Percentiles rank a stretch among this genome's conserved stretches.
phyloP scores from a whole-genome alignment of 257 asterid species.

The Lycium ferocissimum region DNA sequence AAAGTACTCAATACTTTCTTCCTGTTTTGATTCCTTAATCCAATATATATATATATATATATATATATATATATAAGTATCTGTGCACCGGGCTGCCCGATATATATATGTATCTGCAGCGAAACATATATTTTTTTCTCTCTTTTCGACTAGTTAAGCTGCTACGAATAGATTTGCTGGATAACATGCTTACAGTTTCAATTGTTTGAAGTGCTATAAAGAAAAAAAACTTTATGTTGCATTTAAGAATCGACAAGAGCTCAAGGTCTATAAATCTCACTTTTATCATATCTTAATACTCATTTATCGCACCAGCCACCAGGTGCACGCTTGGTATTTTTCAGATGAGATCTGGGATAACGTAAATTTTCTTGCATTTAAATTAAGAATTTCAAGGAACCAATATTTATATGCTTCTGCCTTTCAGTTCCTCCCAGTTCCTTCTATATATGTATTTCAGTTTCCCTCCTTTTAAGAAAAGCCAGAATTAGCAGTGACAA shows the following conservation, averaged over 20 bases:
- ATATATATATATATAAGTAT: too few relatives aligned
- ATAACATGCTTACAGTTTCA: not conserved
- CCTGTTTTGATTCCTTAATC: not conserved
- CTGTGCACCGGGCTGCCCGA: too few relatives aligned
- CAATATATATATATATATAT: too few relatives aligned
- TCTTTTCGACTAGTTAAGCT: not conserved
- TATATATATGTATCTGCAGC: not conserved
- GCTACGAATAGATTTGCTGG: not conserved
- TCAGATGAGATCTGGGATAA: not conserved
- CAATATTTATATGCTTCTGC: not conserved
- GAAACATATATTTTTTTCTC: not conserved
- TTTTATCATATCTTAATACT: not conserved
- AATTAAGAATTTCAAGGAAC: not conserved
- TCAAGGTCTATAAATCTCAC: conserved; percentile 9
- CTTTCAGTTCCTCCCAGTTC: not conserved
- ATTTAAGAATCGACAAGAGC: not conserved
- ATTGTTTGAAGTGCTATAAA: not conserved
- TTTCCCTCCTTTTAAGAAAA: not conserved
- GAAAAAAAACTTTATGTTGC: not conserved
- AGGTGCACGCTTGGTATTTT: not conserved
- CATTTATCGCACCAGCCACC: not conserved
- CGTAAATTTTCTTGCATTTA: not conserved
- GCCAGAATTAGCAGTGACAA: not conserved
- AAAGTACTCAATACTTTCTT: not conserved
- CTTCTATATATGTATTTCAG: not conserved